Evolutionary conservation across 2,329 filamentous ascomycete genomes (phyloP), one percentile per base, ranked within the genome.

Genomic region (Cryphonectria japonica): DNA sequence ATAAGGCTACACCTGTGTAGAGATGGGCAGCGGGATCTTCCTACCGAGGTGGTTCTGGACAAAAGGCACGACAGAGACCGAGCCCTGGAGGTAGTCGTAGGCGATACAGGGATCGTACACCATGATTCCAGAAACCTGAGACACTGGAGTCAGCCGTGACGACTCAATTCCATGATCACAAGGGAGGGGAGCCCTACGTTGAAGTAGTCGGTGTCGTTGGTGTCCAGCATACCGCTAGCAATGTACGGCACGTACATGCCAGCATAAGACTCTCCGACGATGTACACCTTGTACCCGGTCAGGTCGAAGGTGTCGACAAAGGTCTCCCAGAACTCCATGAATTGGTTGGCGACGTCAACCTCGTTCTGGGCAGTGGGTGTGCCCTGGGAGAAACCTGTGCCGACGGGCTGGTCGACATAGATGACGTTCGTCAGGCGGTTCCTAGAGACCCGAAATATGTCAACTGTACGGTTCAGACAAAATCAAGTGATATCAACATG

Each of bases 271-370:
- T 93, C 92, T 8, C 92, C 93, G 0, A 91, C 86, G 70, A 96
- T 87, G 79, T 92, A 95, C 11, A 94, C 86, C 73, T 92, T 92
- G 75, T 87, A 88, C 16, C 86, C 86, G 26, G 92, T 85, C 76
- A 93, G 83, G n/a, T 81, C 83, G 75, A 94, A 94, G 0, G 89
- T 89, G 46, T 92, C 84, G 71, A 93, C 82, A 75, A 94, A 94
- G 81, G 93, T 93, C 82, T 91, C 90, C 86, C 90, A 94, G 81
- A 94, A 96, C 66, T 91, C 91, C 22, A 92, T 83, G 78, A 95
- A 94, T 74, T 95, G 87, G 26, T 82, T 80, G 0, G 91, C 91
- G 1, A 92, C 85, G 74, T 94, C 91, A 39, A 88, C 86, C 74
- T 93, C 89, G 75, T 87, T 87, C 8, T 83, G 88, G 9, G 91